Conservation (phyloP, 805 yeast genomes). For the Debaryomyces hansenii region DNA sequence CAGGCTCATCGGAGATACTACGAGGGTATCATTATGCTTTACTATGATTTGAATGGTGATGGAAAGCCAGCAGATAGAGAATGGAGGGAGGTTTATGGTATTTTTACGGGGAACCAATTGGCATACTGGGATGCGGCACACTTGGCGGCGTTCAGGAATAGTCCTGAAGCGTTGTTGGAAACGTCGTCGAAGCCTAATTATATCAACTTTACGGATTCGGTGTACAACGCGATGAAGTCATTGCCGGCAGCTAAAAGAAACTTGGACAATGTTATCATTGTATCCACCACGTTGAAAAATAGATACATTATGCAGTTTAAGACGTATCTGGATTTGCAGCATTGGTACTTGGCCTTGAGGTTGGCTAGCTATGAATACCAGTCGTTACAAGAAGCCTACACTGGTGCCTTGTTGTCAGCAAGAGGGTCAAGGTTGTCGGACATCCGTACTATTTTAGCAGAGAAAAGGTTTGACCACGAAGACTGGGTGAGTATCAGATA, state of each 20-base stretch:
- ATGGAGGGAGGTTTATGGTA: conserved; percentile 94
- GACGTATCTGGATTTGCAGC: conserved; percentile 58
- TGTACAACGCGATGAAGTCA: conserved; percentile 67
- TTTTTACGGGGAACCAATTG: conserved; percentile 83
- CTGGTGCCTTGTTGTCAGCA: conserved; percentile 92
- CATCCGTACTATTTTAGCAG: conserved; percentile 80
- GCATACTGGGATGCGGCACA: conserved; percentile 88
- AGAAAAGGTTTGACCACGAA: conserved; percentile 81
- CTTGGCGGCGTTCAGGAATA: conserved; percentile 51
- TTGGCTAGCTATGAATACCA: conserved; percentile 79
- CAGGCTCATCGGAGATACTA: conserved; percentile 73
- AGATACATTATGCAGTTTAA: conserved; percentile 80
- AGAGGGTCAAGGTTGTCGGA: conserved; percentile 87
- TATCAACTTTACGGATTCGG: conserved; percentile 88
- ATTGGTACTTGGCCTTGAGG: conserved; percentile 84
- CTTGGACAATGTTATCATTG: conserved; percentile 76
- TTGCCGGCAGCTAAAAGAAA: conserved; percentile 66
- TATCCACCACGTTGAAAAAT: conserved; percentile 90
- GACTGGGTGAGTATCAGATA: conserved; percentile 95
- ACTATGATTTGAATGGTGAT: conserved; percentile 75
- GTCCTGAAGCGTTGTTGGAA: conserved; percentile 53
- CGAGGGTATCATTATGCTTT: conserved; percentile 74
- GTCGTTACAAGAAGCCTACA: conserved; percentile 89
- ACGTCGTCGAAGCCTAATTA: conserved; percentile 79
- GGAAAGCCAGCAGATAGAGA: conserved; percentile 81